These are phyloP conservation scores for Blastobotrys apis DNA, from an alignment of 1,139 yeast genomes.

Conservation along the genomic window DNA sequence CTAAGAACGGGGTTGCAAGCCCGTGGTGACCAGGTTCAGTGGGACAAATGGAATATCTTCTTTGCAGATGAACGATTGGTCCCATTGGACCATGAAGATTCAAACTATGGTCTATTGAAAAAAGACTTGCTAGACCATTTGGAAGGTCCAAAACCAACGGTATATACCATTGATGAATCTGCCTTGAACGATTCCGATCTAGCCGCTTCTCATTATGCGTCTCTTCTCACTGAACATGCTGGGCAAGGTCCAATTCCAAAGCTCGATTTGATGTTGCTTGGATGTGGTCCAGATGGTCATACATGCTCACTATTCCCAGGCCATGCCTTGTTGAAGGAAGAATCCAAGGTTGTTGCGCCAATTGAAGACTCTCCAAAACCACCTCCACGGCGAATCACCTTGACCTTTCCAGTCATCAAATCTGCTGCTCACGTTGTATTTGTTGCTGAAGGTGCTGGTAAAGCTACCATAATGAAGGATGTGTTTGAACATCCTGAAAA, in stretches of 20 bases:
- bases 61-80: slow-evolving; percentile 73
- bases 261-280: slow-evolving; percentile 59
- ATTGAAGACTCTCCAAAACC: slow-evolving; percentile 69
- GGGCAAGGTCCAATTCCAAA: slow-evolving; percentile 29
- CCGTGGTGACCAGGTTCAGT: slow-evolving; percentile 48
- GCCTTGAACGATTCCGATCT: slow-evolving; percentile 41
- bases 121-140: slow-evolving; percentile 48
- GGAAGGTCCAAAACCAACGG: slow-evolving; percentile 39
- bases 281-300: slow-evolving; percentile 81
- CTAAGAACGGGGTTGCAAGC: slow-evolving; percentile 67
- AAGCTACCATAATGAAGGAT: slow-evolving; percentile 66
- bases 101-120: slow-evolving; percentile 63
- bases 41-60: slow-evolving; percentile 65
- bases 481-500: slow-evolving; percentile 55
- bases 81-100: slow-evolving; percentile 60
- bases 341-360: slow-evolving; percentile 36
- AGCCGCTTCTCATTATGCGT: slow-evolving; percentile 51
- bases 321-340: slow-evolving; percentile 33
- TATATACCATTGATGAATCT: slow-evolving; percentile 48
- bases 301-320: slow-evolving; percentile 72
- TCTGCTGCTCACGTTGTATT: slow-evolving; percentile 60
- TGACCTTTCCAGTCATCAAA: slow-evolving; percentile 61
- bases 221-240: slow-evolving; percentile 40
- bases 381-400: slow-evolving; percentile 70
- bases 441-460: slow-evolving; percentile 86